Conservation (phyloP, 192 early-diverging fungal genomes). For the Rhizoclosmatium sp. region DNA sequence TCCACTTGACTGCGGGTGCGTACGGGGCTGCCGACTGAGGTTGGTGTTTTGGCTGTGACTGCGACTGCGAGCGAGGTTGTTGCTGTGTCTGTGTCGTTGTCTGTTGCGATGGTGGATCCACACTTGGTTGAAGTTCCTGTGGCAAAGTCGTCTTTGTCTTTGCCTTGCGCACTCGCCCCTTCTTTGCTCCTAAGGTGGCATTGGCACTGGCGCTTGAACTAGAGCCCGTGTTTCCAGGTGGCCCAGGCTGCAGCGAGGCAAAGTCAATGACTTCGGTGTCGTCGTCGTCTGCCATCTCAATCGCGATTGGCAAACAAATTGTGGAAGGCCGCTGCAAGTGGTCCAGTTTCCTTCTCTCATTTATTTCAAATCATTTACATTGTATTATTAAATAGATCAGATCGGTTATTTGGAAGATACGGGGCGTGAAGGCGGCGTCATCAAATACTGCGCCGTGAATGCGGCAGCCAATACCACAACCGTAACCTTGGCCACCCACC, state of each 20-base stretch:
- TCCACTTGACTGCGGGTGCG: not conserved
- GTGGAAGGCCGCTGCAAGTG: too few species aligned
- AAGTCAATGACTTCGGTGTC: not conserved
- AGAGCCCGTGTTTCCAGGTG: not conserved
- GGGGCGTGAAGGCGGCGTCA: too few species aligned
- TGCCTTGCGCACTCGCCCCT: not conserved
- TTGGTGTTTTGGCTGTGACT: not conserved
- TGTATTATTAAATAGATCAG: too few species aligned
- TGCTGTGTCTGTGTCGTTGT: not conserved
- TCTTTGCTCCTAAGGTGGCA: not conserved
- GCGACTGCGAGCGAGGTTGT: not conserved
- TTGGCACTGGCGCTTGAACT: not conserved
- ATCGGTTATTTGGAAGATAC: too few species aligned
- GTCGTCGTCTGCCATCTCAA: not conserved
- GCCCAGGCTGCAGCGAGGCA: not conserved
- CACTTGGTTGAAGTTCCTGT: not conserved
- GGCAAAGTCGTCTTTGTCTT: slow-evolving; percentile 4
- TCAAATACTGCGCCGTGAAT: not conserved
- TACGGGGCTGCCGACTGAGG: not conserved
- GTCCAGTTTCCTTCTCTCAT: too few species aligned
- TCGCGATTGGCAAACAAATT: too few species aligned
- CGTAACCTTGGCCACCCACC: not conserved
- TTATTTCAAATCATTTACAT: too few species aligned
- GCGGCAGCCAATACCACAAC: not conserved
- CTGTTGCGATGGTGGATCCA: not conserved